Percentiles rank a stretch among this genome's conserved stretches.
phyloP scores from a whole-genome alignment of 2,329 filamentous ascomycete species.

The Stylonectria norvegica region DNA sequence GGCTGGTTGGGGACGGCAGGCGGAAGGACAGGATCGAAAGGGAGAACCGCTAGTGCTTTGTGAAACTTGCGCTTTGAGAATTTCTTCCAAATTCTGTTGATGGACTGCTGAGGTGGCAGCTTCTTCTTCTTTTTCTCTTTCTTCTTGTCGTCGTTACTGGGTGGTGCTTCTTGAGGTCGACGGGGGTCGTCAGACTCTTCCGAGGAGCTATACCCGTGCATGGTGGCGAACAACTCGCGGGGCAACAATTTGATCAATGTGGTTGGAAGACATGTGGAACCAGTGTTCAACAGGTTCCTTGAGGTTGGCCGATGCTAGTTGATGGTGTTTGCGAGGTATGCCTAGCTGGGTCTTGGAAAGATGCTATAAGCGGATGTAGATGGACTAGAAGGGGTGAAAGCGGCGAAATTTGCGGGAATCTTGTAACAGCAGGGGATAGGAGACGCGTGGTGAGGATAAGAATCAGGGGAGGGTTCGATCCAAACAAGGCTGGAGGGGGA shows the following conservation, averaged over 20 bases:
- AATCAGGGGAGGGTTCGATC: neutral
- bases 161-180: slow-evolving; percentile 34
- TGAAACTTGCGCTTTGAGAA: slow-evolving; percentile 59
- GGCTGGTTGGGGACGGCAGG: slow-evolving; percentile 49
- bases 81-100: slow-evolving; percentile 64
- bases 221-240: slow-evolving; percentile 20
- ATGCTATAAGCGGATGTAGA: too few relatives aligned
- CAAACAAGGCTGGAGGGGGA: slow-evolving; percentile 6
- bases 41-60: slow-evolving; percentile 63
- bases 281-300: too few relatives aligned
- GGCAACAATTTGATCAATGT: too few relatives aligned
- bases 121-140: slow-evolving; percentile 51
- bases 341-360: too few relatives aligned
- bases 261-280: too few relatives aligned
- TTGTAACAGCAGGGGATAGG: neutral
- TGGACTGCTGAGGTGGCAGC: slow-evolving; percentile 60
- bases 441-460: too few relatives aligned
- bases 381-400: too few relatives aligned
- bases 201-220: slow-evolving; percentile 49
- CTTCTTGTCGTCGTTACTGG: slow-evolving; percentile 44
- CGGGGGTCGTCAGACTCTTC: slow-evolving; percentile 48
- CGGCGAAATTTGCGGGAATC: too few relatives aligned
- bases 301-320: too few relatives aligned
- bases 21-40: slow-evolving; percentile 57
- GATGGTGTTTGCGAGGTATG: too few relatives aligned